Base-by-base conservation (phyloP, 768 basidiomycete genomes). In the Artomyces pyxidatus region DNA sequence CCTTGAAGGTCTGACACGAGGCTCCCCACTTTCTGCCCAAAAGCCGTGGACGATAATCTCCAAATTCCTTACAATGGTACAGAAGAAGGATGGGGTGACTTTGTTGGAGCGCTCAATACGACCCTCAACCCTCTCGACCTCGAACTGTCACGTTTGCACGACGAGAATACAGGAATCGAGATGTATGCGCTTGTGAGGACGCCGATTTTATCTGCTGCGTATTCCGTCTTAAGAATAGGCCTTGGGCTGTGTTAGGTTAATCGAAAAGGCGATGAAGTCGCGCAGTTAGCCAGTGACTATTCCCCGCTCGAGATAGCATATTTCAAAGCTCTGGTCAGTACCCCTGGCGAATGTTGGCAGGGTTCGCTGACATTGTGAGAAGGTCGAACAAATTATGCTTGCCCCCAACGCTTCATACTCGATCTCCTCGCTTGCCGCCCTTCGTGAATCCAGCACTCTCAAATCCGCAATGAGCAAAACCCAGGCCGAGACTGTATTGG, bases 361-460 rank as follows among this genome's bases (percentile, higher is more conserved):
- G n/a, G n/a, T n/a, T 47, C 16, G 30, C 47, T 47, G 49, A 28
- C 47, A 27, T n/a, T 23, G n/a, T 12, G 19, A 21, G 4, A 57
- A 94, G 91, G 75, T 94, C 35, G 87, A 92, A 59, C 84, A 86
- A 65, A 92, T 95, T 57, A 85, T 93, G 77, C 71, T 83, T 16
- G 87, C 90, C 6, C 80, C 87, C 6, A 73, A 74, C 37, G 79
- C 84, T 59, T 69, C 84, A 0, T 95, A 74, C 62, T 90, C 83
- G 16, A 74, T 90, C 10, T 84, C 86, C 0, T 88, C 88, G 4
- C 66, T 88, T 22, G 82, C 80, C 2, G 89, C 88, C 0, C 68
- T 90, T 37, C 80, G 88, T 40, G 84, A 88, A 64, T 76, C 82
- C 12, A 73, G 69, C 50, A 60, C 69, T 26, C 68, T 88, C 51